Conservation (phyloP, 306 rosid species). For the Vicia sativa region DNA sequence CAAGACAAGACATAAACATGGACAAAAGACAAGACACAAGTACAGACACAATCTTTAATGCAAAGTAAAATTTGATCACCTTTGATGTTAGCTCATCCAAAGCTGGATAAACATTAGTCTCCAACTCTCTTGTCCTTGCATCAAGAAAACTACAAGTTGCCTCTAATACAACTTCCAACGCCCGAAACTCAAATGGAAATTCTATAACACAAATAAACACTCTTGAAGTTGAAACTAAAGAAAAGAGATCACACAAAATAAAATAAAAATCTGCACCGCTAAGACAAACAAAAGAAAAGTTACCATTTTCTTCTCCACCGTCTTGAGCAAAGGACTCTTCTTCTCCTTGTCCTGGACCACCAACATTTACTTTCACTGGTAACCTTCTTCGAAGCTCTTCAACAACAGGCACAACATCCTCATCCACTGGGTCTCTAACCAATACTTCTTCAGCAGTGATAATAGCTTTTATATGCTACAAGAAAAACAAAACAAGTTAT, state of each 20-base stretch:
- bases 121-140: conserved; percentile 67
- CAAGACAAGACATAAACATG: too few relatives aligned
- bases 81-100: conserved; percentile 78
- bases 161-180: conserved; percentile 71
- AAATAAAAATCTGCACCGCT: neutral
- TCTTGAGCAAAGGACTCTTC: conserved; percentile 58
- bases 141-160: conserved; percentile 78
- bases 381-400: conserved; percentile 71
- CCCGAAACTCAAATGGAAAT: conserved; percentile 82
- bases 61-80: conserved; percentile 42
- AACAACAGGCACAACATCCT: conserved; percentile 63
- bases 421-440: conserved; percentile 76
- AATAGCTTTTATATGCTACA: conserved; percentile 86
- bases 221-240: too few relatives aligned
- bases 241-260: too few relatives aligned
- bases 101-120: conserved; percentile 74
- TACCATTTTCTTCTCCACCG: conserved; percentile 58
- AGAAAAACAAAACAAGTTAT: conserved; percentile 8
- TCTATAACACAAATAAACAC: conserved; percentile 39
- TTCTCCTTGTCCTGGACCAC: conserved; percentile 53
- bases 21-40: too few relatives aligned
- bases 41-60: neutral
- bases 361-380: conserved; percentile 35
- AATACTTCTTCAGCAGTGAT: conserved; percentile 84
- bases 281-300: neutral